Evolutionary conservation across 805 yeast genomes (phyloP), one percentile per base, ranked within the genome.

Genomic region (Wickerhamomyces bovis): DNA sequence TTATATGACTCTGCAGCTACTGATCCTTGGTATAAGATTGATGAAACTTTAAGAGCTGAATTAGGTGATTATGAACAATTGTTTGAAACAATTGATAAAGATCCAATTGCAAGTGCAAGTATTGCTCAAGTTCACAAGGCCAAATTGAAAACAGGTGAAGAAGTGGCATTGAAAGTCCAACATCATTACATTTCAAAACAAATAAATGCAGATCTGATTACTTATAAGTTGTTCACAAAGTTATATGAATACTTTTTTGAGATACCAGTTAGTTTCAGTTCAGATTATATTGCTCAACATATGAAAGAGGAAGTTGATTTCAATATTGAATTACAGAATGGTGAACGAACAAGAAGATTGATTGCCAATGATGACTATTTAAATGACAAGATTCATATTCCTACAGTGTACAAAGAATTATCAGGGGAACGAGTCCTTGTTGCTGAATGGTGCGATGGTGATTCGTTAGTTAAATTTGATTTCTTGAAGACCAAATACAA

Each of bases 401-500:
- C 94, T 3, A 54, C 62, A 40, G 69, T 71, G 18, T 81, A 72
- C 54, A 61, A 67, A 0, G 70, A 76, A 4, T 49, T 69, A 23
- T 66, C 82, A 13, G 68, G 80, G 1, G 56, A 61, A 38, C 73
- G 78, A 42, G 79, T 85, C 3, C 61, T 85, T 39, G 73, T 80
- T 12, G 73, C 81, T 22, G 94, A 86, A 62, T 86, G 90, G 89
- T 81, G 85, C 42, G 85, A 85, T 33, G 94, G 90, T 22, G 75
- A 77, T 16, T 63, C 83, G 0, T 63, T 86, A 47, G 65, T 74
- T n/a, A 69, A 73, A 47, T 70, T 69, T 44, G 65, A 71, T 20
- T 66, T 60, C 25, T 62, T 85, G 20, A 55, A 66, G 30, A 65
- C 65, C 11, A 58, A 62, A 12, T 72, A 65, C 51, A 63, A 76